phyloP scores from a whole-genome alignment of 2,329 filamentous ascomycete species.

The Microcyclospora pomicola region DNA sequence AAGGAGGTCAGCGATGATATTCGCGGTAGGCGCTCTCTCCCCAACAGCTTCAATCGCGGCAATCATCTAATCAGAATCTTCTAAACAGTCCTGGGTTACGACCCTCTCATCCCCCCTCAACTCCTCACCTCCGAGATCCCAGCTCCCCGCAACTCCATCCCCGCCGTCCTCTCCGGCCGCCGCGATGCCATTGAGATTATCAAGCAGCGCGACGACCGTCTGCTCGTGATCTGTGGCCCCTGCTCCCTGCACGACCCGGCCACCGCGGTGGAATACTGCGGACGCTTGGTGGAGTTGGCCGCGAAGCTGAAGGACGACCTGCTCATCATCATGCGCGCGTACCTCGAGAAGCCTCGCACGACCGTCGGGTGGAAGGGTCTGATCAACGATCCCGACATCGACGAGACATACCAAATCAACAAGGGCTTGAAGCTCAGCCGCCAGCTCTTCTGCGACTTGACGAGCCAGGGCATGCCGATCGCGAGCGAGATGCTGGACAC shows the following conservation, averaged over 20 bases:
- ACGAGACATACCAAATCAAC: constrained; percentile 97
- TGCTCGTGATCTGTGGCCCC: constrained; percentile 86
- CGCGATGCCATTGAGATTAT: constrained; percentile 60
- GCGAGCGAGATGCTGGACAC: constrained; percentile 98
- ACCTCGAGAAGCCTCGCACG: constrained; percentile 96
- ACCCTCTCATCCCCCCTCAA: constrained; percentile 79
- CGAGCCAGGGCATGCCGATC: constrained; percentile 77
- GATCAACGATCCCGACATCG: constrained; percentile 97
- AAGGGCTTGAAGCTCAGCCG: constrained; percentile 88
- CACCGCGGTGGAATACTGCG: constrained; percentile 77
- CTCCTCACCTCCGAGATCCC: constrained; percentile 80
- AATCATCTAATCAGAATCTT: constrained; percentile 10
- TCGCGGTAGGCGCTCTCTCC: constrained; percentile 30
- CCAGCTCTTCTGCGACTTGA: constrained; percentile 86
- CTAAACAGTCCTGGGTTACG: constrained; percentile 69
- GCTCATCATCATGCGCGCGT: constrained; percentile 91
- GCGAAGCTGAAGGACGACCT: constrained; percentile 72
- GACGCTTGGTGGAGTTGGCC: constrained; percentile 60
- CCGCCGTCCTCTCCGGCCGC: constrained; percentile 59
- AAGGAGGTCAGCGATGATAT: constrained; percentile 34
- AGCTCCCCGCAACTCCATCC: constrained; percentile 42
- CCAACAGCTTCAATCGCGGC: constrained; percentile 1
- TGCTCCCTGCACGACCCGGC: constrained; percentile 95
- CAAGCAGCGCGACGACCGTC: constrained; percentile 66
- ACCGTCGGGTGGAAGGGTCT: constrained; percentile 98